These are phyloP conservation scores for Penicillium manginii DNA, from an alignment of 495 filamentous ascomycete genomes.

Conservation along the genomic window DNA sequence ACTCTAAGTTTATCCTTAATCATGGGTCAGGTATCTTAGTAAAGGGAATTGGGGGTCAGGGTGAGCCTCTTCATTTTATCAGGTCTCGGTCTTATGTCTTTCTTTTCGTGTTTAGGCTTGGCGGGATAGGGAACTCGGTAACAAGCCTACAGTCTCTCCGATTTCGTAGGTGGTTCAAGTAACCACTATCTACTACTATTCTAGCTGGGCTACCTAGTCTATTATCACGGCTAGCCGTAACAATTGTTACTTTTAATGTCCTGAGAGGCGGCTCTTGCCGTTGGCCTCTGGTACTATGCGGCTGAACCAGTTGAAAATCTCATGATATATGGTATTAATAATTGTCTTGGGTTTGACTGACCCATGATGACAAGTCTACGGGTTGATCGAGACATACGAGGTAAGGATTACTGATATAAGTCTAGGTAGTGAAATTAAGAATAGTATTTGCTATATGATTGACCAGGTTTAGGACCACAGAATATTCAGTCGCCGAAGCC, in stretches of 20 bases:
- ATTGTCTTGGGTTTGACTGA: not conserved
- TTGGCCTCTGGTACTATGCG: not conserved
- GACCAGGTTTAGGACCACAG: conserved; percentile 24
- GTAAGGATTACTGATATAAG: not conserved
- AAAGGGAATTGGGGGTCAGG: not conserved
- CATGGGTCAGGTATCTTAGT: not conserved
- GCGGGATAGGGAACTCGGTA: too few species aligned
- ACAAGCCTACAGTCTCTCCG: too few species aligned
- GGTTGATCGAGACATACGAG: not conserved
- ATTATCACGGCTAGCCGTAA: too few species aligned
- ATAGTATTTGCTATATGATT: conserved; percentile 1
- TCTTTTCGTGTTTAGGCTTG: not conserved
- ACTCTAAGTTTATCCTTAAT: not conserved
- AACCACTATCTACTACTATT: too few species aligned
- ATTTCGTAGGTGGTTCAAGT: too few species aligned
- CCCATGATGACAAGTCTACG: not conserved
- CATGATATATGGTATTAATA: not conserved
- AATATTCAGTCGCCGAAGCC: conserved; percentile 25
- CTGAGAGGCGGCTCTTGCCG: too few species aligned
- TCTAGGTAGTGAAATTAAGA: not conserved
- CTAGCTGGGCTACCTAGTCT: too few species aligned
- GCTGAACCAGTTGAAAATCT: not conserved
- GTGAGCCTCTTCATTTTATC: not conserved
- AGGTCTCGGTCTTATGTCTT: not conserved
- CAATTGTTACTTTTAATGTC: too few species aligned